Base-by-base conservation (phyloP, 2,329 filamentous ascomycete genomes). In the Nigrospora oryzae region DNA sequence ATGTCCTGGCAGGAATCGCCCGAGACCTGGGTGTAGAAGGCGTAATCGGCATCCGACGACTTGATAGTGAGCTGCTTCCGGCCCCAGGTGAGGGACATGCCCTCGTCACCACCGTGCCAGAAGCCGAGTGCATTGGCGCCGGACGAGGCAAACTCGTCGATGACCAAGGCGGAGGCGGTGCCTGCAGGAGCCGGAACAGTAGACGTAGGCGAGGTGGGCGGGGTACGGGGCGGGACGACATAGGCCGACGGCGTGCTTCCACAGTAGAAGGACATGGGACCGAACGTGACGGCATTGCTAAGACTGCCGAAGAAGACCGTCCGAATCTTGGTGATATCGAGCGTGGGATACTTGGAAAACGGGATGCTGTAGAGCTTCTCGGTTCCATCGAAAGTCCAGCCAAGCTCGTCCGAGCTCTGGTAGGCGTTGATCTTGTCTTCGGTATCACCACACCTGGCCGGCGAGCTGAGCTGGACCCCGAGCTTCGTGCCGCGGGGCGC, bases 81-180 rank as follows among this genome's bases (percentile, higher is more conserved):
- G n/a, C 67, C 66, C 53, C 75, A 75, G 12, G 70, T 72, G 19
- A 77, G 60, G 5, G 62, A 66, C 55, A 83, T 71, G 14, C 71
- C 69, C 47, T 84, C 80, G 39, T 81, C 79, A n/a, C 69, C 69
- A 11, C 83, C 82, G 58, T 85, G 81, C 74, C 79, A 86, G 60
- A 77, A 73, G 3, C 74, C 75, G 3, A 85, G 69, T 15, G 75
- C 71, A 54, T 86, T 86, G 23, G 62, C 69, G 48, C 69, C 63
- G 3, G 61, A 46, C 51, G 68, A 69, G 33, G 62, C 62, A 51
- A 86, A 86, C 4, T 69, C 71, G 61, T 86, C 83, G 46, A 86
- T 76, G 0, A 84, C 65, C 30, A 79, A 65, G 12, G 64, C 61
- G 14, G 70, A 65, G 23, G 70, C 70, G 16, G 70, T 68, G 40